Conservation (phyloP, 2,329 filamentous ascomycete species). For the Pseudocercospora fijiensis region DNA sequence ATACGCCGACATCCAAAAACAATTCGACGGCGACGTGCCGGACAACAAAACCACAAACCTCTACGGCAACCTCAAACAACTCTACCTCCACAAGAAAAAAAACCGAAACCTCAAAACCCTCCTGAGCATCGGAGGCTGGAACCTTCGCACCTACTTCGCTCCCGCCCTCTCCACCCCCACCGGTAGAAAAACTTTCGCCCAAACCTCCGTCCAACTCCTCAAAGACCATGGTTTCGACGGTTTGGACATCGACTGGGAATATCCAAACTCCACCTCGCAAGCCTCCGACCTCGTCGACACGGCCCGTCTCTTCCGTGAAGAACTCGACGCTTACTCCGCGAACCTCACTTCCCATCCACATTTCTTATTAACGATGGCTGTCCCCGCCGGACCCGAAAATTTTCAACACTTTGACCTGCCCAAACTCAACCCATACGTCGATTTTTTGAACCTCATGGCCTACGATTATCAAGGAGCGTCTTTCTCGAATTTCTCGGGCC, state of each 20-base stretch:
- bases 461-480: constrained; percentile 62
- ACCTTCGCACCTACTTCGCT: constrained; percentile 73
- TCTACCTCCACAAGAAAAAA: constrained; percentile 70
- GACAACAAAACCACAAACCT: constrained; percentile 47
- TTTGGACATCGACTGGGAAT: constrained; percentile 52
- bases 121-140: constrained; percentile 81
- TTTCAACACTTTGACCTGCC: constrained; percentile 43
- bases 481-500: constrained; percentile 54
- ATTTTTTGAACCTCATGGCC: constrained; percentile 52
- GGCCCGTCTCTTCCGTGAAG: constrained; percentile 35
- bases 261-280: constrained; percentile 43
- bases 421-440: constrained; percentile 42
- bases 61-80: constrained; percentile 74
- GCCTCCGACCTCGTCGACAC: constrained; percentile 40
- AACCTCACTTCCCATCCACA: constrained; percentile 33
- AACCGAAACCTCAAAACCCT: constrained; percentile 75
- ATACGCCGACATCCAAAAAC: constrained; percentile 67
- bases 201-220: constrained; percentile 69
- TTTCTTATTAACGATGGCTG: constrained; percentile 46
- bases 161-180: constrained; percentile 61
- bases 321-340: constrained; percentile 42
- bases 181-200: constrained; percentile 66
- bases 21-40: constrained; percentile 63
- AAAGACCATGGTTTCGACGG: constrained; percentile 71
- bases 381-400: constrained; percentile 44